Base-by-base conservation (phyloP, 495 filamentous ascomycete genomes). In the Penicillium fimorum region DNA sequence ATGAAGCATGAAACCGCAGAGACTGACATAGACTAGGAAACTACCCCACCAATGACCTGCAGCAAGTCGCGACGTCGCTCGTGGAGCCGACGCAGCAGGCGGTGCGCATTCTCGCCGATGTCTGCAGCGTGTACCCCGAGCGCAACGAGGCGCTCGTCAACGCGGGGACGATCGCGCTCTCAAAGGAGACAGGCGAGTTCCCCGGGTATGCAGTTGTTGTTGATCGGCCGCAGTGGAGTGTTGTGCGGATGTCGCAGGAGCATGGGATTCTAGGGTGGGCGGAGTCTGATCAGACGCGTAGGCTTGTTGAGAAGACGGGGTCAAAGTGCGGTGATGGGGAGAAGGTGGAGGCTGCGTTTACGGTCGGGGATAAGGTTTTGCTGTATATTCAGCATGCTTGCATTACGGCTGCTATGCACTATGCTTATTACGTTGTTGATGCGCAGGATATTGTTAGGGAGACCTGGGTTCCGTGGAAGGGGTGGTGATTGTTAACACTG, bases 171-270 rank as follows among this genome's bases (percentile, higher is more conserved):
- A 42, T 65, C 9, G 63, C 66, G 4, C 58, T 68, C 0, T 58
- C 66, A 4, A 62, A 65, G n/a, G 63, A 68, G 35, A 54, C 60
- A 2, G 61, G 63, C 20, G 61, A 56, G 18, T 68, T 55, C 38
- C 52, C 60, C 22, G 66, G 66, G 9, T 58, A 57, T 41, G 63
- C 54, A 6, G 35, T 48, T n/a, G 58, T 56, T 12, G 40, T 44
- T 7, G 59, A 62, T 44, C 45, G 53, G 11, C 59, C 67, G 1
- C 82, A 84, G 1, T 89, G 85, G 86, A 64, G 81, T 61, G 84
- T 89, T 9, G 81, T 80, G 20, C 74, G 77, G 17, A 78, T 87
- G 51, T 81, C 80, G 49, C 86, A 89, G 68, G 86, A 89, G 65
- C 86, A 88, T 70, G 86, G 84, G 0, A 79, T 87, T 49, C 58